Conservation (phyloP, 805 yeast species). For the Wickerhamomyces pijperi region DNA sequence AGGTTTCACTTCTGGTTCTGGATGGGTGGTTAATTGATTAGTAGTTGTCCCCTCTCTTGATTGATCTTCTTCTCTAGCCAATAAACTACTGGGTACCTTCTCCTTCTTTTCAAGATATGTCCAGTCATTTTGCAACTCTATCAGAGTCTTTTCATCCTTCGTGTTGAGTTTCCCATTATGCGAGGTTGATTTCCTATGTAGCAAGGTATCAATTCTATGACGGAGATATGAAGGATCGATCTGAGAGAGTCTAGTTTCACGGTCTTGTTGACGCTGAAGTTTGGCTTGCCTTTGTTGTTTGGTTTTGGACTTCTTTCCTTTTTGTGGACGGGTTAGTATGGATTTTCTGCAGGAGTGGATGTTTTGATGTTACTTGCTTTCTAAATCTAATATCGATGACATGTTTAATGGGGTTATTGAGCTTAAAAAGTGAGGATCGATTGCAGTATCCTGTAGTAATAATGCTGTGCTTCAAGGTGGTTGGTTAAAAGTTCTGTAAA, state of each 20-base stretch:
- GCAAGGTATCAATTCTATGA: constrained; percentile 14
- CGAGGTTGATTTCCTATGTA: constrained; percentile 14
- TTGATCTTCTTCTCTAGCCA: neutral
- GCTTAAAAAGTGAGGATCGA: too few species aligned
- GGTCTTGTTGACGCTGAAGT: constrained; percentile 6
- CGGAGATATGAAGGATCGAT: constrained; percentile 15
- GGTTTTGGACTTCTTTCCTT: neutral
- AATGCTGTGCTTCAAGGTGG: too few species aligned
- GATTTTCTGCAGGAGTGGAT: too few species aligned
- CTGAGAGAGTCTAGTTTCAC: neutral
- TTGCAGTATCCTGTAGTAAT: too few species aligned
- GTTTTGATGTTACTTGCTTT: neutral
- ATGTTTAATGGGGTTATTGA: too few species aligned
- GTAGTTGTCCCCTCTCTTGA: too few species aligned
- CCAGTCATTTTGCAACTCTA: constrained; percentile 29
- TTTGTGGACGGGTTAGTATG: neutral
- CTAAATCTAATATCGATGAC: neutral
- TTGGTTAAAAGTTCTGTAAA: too few species aligned
- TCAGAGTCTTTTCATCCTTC: constrained; percentile 24
- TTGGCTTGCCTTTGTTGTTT: constrained; percentile 14
- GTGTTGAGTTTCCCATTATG: constrained; percentile 25
- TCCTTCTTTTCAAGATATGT: constrained; percentile 12
- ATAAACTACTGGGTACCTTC: neutral
- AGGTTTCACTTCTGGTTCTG: too few species aligned
- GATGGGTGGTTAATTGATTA: too few species aligned